Base-by-base conservation (phyloP, 345 rosid species). In the Noccaea caerulescens region DNA sequence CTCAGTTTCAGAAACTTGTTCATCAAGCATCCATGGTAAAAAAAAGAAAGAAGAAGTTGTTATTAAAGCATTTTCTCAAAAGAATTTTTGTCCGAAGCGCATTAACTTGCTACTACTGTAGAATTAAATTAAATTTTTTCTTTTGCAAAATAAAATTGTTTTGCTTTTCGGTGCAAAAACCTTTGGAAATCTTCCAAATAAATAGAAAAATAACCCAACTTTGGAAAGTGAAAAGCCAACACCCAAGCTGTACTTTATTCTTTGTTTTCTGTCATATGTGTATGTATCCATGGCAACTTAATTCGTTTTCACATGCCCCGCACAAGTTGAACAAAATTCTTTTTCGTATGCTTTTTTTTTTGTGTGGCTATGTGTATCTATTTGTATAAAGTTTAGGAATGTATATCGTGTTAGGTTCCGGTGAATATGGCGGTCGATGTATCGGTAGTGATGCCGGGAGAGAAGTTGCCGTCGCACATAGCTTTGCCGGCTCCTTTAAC, bases 401-500 rank as follows among this genome's bases (percentile, higher is more conserved):
- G n/a, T n/a, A n/a, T n/a, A n/a, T n/a, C 25, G 11, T 75, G 62
- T 62, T 82, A 84, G 93, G 83, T 79, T 32, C 69, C 75, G 23
- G 67, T 69, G 73, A 33, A 79, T 27, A 75, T 76, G 57, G 82
- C 84, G 7, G 45, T 75, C 37, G 96, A 90, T 80, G 84, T 83
- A 73, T 86, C 95, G 33, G 97, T 91, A 33, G 63, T 86, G 82
- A 92, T 92, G 96, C 98, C 98, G 1, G 98, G 96, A 53, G 86
- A 87, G 68, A 78, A 80, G 13, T 39, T 79, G 37, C 96, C 98
- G 10, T 88, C 94, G 58, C 84, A 71, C 79, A 85, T 92, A 57
- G 98, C 98, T 9, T 88, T 84, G 65, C 91, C 88, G n/a, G 87
- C 95, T 47, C 96, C 98, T n/a, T 81, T 90, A n/a, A 91, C 97